A percentile compares a stretch with the other conserved stretches of the same genome.
phyloP scores from a whole-genome alignment of 768 basidiomycete genomes.

The Macrocybe gigantea region DNA sequence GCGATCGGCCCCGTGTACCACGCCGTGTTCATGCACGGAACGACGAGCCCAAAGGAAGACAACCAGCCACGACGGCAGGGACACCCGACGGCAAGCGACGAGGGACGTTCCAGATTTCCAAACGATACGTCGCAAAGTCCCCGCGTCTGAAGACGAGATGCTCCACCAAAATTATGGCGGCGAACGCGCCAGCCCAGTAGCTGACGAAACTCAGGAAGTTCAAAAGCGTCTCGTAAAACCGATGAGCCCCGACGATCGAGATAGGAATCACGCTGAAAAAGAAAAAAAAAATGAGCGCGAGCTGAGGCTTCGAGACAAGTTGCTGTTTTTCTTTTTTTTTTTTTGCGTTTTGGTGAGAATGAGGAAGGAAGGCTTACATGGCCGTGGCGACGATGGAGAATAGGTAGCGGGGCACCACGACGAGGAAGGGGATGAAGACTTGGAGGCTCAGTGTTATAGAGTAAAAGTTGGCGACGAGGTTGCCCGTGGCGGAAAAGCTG shows the following conservation, averaged over 20 bases:
- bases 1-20: slow-evolving; percentile 80
- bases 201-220: slow-evolving; percentile 58
- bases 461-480: slow-evolving; percentile 82
- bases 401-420: slow-evolving; percentile 65
- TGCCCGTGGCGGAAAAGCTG: slow-evolving; percentile 75
- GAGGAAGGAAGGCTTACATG: slow-evolving; percentile 42
- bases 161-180: slow-evolving; percentile 55
- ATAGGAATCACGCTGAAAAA: slow-evolving; percentile 53
- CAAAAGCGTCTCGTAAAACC: slow-evolving; percentile 57
- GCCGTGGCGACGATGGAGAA: slow-evolving; percentile 69
- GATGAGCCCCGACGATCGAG: slow-evolving; percentile 62
- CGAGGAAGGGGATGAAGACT: slow-evolving; percentile 53
- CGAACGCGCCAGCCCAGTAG: slow-evolving; percentile 59
- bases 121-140: slow-evolving; percentile 21
- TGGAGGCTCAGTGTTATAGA: slow-evolving; percentile 73
- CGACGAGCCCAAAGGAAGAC: slow-evolving; percentile 49
- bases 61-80: slow-evolving; percentile 55
- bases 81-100: slow-evolving; percentile 55
- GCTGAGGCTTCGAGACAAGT: too few relatives aligned
- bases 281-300: not conserved
- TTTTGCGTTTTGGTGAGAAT: not conserved
- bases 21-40: slow-evolving; percentile 69
- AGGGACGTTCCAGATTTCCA: slow-evolving; percentile 46
- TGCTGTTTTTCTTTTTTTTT: too few relatives aligned
- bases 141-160: slow-evolving; percentile 58